Base-by-base conservation (phyloP, 495 filamentous ascomycete genomes). In the Aspergillus homomorphus region DNA sequence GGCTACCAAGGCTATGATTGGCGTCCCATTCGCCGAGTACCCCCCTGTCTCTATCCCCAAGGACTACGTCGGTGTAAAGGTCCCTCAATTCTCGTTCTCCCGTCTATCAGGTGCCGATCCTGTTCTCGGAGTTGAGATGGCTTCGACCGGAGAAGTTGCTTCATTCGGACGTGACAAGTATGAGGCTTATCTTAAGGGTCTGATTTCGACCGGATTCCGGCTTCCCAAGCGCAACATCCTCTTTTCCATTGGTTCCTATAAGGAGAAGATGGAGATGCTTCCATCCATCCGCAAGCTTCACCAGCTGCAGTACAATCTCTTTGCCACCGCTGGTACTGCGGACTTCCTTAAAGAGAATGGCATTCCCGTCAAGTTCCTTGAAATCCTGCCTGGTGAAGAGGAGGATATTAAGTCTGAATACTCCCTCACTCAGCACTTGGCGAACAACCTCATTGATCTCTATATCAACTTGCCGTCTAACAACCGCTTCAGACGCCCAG, bases 401-500 rank as follows among this genome's bases (percentile, higher is more conserved):
- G 86, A 90, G 45, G 86, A 89, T 55, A 90, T 96, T 70, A 94
- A 95, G 74, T 90, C 90, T 0, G 93, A 98, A 72, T 98, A 93
- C 78, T 98, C 94, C 20, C 80, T 98, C 59, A 94, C 90, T 10
- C 90, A 97, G 70, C 92, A 96, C 78, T 74, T 98, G 68, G 88
- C 93, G 33, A 97, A 96, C 72, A 96, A 97, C 73, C 84, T 94
- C 69, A 98, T 98, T 58, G 93, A 97, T 74, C 80, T 98, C 33
- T 98, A 98, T 74, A 96, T 98, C 84, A 98, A 98, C 74, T 77
- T 98, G 69, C 94, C 94, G 4, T 96, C 92, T n/a, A 96, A 80
- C 83, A 98, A 98, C 74, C 87, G 90, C 62, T 98, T 92, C 80
- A 83, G 94, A 58, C 86, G 94, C 56, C 94, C 94, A 22, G 94